These are phyloP conservation scores for Spongospora subterranea DNA, from an alignment of 208 protist genomes.

Conservation along the genomic window DNA sequence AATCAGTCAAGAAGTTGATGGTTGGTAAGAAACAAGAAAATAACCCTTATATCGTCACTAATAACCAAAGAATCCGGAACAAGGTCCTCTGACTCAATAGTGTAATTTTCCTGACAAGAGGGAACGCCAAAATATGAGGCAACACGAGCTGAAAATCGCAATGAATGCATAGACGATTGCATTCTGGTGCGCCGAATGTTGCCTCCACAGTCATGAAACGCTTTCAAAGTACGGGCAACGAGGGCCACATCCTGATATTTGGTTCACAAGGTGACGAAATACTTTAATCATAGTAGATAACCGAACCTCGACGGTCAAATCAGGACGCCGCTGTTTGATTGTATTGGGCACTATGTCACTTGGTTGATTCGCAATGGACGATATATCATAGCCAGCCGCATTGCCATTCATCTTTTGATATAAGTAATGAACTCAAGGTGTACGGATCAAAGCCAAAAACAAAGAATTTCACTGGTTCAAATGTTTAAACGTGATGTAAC, in stretches of 20 bases:
- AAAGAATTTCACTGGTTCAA: too few relatives aligned
- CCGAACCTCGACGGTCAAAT: too few relatives aligned
- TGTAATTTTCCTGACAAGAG: background rate
- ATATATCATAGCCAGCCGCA: too few relatives aligned
- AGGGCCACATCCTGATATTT: background rate
- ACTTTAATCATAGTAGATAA: too few relatives aligned
- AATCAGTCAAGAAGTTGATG: background rate
- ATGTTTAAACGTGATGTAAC: too few relatives aligned
- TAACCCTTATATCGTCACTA: background rate
- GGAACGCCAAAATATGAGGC: background rate
- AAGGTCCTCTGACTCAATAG: background rate
- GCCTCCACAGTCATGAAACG: background rate
- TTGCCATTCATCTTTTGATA: too few relatives aligned
- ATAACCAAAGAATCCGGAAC: background rate
- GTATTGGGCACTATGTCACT: too few relatives aligned
- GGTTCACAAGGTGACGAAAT: too few relatives aligned
- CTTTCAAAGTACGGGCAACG: background rate
- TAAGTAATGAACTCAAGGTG: too few relatives aligned
- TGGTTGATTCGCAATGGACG: too few relatives aligned
- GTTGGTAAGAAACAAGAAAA: background rate
- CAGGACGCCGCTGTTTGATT: too few relatives aligned
- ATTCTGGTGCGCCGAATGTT: background rate
- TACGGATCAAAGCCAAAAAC: too few relatives aligned
- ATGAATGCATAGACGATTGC: conserved; percentile 15
- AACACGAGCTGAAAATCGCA: conserved; percentile 37